Percentiles rank a stretch among this genome's conserved stretches.
phyloP scores from a whole-genome alignment of 2,329 filamentous ascomycete genomes.

The Lachnum nothofagi region DNA sequence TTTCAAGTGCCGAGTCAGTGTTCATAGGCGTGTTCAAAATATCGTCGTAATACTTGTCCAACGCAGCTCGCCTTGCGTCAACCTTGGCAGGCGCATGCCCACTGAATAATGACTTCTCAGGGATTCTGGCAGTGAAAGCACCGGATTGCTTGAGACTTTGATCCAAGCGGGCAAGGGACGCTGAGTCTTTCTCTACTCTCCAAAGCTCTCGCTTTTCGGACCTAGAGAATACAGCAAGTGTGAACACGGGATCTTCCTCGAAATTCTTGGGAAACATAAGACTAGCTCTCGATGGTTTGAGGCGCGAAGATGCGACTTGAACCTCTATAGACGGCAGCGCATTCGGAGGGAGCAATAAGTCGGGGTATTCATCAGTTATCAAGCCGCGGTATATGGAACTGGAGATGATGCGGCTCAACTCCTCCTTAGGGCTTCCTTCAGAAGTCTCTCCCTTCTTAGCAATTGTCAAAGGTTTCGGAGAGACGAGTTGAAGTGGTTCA shows the following conservation, averaged over 20 bases:
- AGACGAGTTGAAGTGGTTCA: conserved; percentile 34
- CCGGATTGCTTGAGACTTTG: conserved; percentile 69
- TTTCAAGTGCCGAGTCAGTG: conserved; percentile 66
- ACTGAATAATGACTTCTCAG: conserved; percentile 79
- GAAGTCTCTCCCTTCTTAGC: conserved; percentile 33
- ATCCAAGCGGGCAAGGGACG: conserved; percentile 76
- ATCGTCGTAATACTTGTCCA: conserved; percentile 81
- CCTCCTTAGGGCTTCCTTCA: conserved; percentile 21
- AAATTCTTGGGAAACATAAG: conserved; percentile 72
- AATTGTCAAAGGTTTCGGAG: conserved; percentile 40
- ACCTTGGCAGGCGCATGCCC: conserved; percentile 92
- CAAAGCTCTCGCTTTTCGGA: conserved; percentile 75
- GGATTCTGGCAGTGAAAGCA: conserved; percentile 69
- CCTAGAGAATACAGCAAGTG: conserved; percentile 76
- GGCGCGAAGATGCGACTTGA: conserved; percentile 85
- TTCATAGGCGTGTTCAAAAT: conserved; percentile 79
- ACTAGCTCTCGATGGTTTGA: conserved; percentile 85
- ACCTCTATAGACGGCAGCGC: conserved; percentile 81
- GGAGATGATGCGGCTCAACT: conserved; percentile 31
- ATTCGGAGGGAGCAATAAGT: conserved; percentile 79
- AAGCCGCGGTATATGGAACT: conserved; percentile 68
- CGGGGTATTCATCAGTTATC: conserved; percentile 79
- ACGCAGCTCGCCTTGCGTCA: conserved; percentile 73
- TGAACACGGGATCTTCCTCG: conserved; percentile 92
- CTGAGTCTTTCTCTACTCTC: conserved; percentile 88